Evolutionary conservation across 2,329 filamentous ascomycete genomes (phyloP), one percentile per base, ranked within the genome.

Genomic region (Pseudogymnoascus sp.): DNA sequence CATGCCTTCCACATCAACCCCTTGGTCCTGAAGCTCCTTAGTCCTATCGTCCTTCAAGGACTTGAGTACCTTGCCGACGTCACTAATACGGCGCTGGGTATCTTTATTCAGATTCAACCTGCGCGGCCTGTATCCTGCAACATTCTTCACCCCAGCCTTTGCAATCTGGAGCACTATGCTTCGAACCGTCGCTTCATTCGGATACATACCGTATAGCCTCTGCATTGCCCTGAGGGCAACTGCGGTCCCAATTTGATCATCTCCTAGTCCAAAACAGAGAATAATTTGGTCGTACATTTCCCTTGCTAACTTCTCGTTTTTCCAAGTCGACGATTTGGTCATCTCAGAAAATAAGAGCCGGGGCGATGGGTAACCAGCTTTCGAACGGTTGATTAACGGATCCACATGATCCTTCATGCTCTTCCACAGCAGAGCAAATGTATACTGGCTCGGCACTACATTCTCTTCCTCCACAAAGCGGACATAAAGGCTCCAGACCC

Each of bases 201-300:
- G 80, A 58, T 73, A 74, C 58, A 75, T 72, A 32, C 72, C 70
- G 61, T 81, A 82, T 4, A 67, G 65, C 16, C 73, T 64, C 57
- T 73, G 72, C 67, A 82, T 67, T 1, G 75, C 75, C 59, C 76
- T 72, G 11, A 83, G 69, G 1, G 78, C 78, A 32, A 81, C 75
- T 20, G 81, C 71, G 3, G 76, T 78, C 32, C 78, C 80, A 2
- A 74, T 64, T 12, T 78, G 70, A 64, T 83, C 80, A 57, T 77
- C 73, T 1, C 73, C 74, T 6, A 80, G 69, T 62, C 77, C 79
- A 68, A 82, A 81, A 65, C 75, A 78, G 32, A 77, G 73, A 28
- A 81, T 74, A 54, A 83, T 79, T 61, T 77, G 74, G 64, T 81
- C 74, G 63, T 82, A 82, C 2, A 82, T 66, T 4, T 78, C 77